These are phyloP conservation scores for Filobasidium wieringae DNA, from an alignment of 768 basidiomycete genomes.

Conservation along the genomic window DNA sequence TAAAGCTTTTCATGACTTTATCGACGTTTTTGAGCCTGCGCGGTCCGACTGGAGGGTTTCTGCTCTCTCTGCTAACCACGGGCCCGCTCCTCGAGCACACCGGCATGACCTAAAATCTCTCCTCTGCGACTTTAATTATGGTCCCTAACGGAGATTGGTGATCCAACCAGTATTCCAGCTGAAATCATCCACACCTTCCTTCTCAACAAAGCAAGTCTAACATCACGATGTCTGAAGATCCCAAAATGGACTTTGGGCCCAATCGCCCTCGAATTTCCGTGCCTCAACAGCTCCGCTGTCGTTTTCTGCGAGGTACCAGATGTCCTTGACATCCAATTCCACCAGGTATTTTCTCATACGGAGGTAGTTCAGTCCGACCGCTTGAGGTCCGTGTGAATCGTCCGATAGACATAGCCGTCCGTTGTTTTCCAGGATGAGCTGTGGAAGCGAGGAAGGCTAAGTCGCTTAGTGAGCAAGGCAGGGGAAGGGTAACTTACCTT, in stretches of 20 bases:
- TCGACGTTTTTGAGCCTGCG: no score
- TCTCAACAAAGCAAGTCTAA: no score
- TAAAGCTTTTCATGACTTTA: no score
- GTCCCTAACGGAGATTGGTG: no score
- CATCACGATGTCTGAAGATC: background rate
- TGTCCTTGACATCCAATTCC: constrained; percentile 47
- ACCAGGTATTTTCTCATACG: constrained; percentile 55
- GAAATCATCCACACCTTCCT: no score
- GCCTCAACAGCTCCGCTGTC: constrained; percentile 14
- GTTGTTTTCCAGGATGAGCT: constrained; percentile 59
- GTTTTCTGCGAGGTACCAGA: constrained; percentile 37
- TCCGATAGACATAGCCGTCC: constrained; percentile 82
- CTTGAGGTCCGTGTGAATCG: constrained; percentile 83
- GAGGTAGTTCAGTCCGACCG: constrained; percentile 76
- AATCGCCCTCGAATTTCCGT: constrained; percentile 16
- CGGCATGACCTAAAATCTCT: no score
- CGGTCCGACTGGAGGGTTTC: no score
- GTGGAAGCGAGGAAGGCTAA: background rate
- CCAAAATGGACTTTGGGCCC: constrained; percentile 29
- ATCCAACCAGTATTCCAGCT: no score
- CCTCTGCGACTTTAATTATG: no score
- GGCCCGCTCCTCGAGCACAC: no score
- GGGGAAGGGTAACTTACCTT: constrained; percentile 45
- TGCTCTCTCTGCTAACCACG: no score
- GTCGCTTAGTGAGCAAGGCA: background rate